Conservation (phyloP, 2,329 filamentous ascomycete species). For the Xylaria sp. region DNA sequence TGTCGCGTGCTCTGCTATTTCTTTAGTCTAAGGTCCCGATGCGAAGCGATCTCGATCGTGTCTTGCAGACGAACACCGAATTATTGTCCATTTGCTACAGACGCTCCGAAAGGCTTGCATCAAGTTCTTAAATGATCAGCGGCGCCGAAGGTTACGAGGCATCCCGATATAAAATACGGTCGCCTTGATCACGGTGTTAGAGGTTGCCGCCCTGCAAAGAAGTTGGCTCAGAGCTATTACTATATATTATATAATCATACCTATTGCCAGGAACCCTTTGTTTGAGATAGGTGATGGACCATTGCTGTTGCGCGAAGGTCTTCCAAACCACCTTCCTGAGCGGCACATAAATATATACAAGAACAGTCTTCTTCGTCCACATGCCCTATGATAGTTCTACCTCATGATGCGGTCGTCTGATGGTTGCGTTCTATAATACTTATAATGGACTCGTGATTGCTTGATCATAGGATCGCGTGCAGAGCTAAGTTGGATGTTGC, state of each 20-base stretch:
- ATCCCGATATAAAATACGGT: neutral
- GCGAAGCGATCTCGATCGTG: neutral
- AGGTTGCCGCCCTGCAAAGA: neutral
- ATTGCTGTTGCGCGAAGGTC: too few relatives aligned
- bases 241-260: neutral
- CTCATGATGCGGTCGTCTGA: too few relatives aligned
- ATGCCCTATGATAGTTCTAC: too few relatives aligned
- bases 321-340: too few relatives aligned
- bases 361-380: too few relatives aligned
- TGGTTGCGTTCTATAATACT: too few relatives aligned
- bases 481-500: too few relatives aligned
- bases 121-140: neutral
- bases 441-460: too few relatives aligned
- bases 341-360: too few relatives aligned
- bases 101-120: neutral
- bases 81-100: neutral
- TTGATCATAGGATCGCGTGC: too few relatives aligned
- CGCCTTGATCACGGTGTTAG: neutral
- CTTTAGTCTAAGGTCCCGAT: neutral
- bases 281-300: too few relatives aligned
- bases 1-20: neutral
- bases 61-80: neutral
- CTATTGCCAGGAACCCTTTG: neutral
- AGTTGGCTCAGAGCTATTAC: neutral
- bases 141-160: neutral